These are phyloP conservation scores for Chiua virens DNA, from an alignment of 768 basidiomycete genomes.

Conservation along the genomic window DNA sequence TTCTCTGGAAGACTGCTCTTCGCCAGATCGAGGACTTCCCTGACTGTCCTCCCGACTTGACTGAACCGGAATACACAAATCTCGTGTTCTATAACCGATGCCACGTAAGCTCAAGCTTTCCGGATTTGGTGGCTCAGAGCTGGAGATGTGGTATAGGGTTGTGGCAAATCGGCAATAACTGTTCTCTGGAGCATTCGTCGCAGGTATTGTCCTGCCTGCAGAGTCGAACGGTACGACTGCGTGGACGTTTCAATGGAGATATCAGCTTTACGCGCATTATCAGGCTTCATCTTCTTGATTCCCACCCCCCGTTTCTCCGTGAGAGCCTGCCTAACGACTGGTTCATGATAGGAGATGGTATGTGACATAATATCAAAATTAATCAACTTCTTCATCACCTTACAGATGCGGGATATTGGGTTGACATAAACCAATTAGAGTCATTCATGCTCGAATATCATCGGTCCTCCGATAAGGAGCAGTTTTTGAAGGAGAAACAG, in stretches of 20 bases:
- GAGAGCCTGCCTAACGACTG: conserved; percentile 1
- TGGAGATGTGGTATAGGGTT: conserved; percentile 5
- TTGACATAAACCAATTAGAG: conserved; percentile 13
- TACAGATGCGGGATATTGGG: conserved; percentile 1
- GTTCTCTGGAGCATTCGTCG: conserved; percentile 19
- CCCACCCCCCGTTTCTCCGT: neutral
- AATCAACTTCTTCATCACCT: neutral
- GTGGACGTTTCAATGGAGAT: neutral
- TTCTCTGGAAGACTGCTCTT: conserved; percentile 30
- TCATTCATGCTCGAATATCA: conserved; percentile 4
- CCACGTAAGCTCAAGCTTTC: conserved; percentile 9
- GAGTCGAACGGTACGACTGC: conserved; percentile 6
- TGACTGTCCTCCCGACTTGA: conserved; percentile 43
- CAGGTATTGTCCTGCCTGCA: conserved; percentile 18
- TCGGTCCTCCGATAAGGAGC: neutral
- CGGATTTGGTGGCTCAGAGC: neutral
- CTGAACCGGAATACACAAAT: conserved; percentile 45
- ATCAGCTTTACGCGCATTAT: neutral
- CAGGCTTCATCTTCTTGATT: conserved; percentile 1
- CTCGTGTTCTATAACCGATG: conserved; percentile 37
- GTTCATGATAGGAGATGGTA: conserved; percentile 1
- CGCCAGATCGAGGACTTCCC: conserved; percentile 40
- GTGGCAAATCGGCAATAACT: conserved; percentile 4
- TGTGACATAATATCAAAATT: neutral
- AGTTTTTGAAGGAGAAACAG: conserved; percentile 5